phyloP scores from a whole-genome alignment of 257 asterid genomes.

The Nicotiana tomentosiformis region DNA sequence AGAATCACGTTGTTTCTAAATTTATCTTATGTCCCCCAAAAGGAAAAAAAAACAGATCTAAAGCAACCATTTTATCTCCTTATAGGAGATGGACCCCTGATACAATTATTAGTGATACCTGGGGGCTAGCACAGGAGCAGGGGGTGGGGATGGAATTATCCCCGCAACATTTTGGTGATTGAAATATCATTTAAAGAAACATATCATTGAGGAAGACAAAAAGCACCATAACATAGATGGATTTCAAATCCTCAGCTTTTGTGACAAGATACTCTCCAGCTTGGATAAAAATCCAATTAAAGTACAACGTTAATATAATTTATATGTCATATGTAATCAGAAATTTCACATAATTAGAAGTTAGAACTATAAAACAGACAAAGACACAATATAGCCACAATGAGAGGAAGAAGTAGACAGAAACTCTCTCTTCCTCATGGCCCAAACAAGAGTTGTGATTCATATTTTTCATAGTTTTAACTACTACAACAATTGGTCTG shows the following conservation, averaged over 20 bases:
- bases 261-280: not conserved
- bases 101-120: not conserved
- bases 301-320: not conserved
- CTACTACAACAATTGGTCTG: not conserved
- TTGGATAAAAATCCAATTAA: not conserved
- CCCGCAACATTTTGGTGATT: not conserved
- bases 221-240: not conserved
- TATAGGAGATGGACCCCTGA: not conserved
- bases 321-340: not conserved
- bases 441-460: not conserved
- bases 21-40: not conserved
- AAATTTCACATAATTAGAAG: not conserved
- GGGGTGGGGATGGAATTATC: too few species aligned
- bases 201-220: not conserved
- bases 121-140: not conserved
- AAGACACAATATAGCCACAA: not conserved
- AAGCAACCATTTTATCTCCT: not conserved
- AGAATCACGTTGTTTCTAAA: not conserved
- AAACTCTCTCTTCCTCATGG: not conserved
- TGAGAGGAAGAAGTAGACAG: not conserved
- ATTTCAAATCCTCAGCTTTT: not conserved
- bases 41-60: not conserved
- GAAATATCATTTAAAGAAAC: not conserved
- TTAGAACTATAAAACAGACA: not conserved
- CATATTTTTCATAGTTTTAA: not conserved